Evolutionary conservation across 192 early-diverging fungal genomes (phyloP).

Genomic region (Coemansia sp.): DNA sequence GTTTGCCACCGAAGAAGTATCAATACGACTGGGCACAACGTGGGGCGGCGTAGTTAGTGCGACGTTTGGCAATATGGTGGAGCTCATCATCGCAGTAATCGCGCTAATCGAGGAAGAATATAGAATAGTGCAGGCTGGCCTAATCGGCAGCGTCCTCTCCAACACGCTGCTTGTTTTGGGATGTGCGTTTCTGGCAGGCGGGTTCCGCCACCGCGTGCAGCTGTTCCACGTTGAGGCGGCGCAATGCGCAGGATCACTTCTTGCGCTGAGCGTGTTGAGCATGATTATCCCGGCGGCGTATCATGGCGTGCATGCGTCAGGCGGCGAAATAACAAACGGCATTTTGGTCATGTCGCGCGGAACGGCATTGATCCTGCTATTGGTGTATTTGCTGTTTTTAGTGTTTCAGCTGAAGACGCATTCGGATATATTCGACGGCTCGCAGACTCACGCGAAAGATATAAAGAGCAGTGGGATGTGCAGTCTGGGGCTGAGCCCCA

Average conservation of each 20-base stretch:
- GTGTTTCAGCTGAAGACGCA: constrained; percentile 90
- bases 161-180: constrained; percentile 90
- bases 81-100: constrained; percentile 57
- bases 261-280: constrained; percentile 64
- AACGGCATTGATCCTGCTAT: constrained; percentile 65
- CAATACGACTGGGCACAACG: constrained; percentile 64
- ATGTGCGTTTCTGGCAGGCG: constrained; percentile 83
- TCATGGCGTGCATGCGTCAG: constrained; percentile 52
- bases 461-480: background rate
- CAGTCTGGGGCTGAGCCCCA: constrained; percentile 8
- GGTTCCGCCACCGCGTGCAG: constrained; percentile 65
- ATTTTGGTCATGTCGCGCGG: constrained; percentile 65
- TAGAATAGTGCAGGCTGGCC: constrained; percentile 69
- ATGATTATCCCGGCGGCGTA: constrained; percentile 74
- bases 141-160: constrained; percentile 89
- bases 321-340: constrained; percentile 51
- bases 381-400: constrained; percentile 69
- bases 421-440: constrained; percentile 52
- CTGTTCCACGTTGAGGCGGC: constrained; percentile 69
- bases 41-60: constrained; percentile 70
- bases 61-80: constrained; percentile 72
- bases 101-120: constrained; percentile 63
- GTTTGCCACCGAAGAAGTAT: constrained; percentile 84
- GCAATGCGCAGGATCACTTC: constrained; percentile 66
- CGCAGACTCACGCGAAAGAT: constrained; percentile 8